A percentile compares a stretch with the other conserved stretches of the same genome.
phyloP scores from a whole-genome alignment of 331 rosid genomes.

The Pyrus hybrid region DNA sequence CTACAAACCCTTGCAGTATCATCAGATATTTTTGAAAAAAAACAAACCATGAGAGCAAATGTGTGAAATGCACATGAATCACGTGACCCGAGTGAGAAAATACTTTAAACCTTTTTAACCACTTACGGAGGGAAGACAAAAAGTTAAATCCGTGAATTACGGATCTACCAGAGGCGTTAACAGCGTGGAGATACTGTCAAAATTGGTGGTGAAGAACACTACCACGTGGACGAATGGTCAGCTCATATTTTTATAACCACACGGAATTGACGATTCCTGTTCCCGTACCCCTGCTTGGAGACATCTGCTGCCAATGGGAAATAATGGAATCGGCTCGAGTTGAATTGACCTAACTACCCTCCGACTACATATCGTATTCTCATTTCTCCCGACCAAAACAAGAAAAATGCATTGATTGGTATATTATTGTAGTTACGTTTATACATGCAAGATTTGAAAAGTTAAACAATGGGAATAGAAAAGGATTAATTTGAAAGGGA shows the following conservation, averaged over 20 bases:
- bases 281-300: conserved; percentile 19
- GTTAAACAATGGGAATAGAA: neutral
- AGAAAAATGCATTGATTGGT: neutral
- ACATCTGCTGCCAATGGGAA: conserved; percentile 18
- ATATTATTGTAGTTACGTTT: neutral
- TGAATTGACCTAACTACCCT: neutral
- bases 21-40: too few relatives aligned
- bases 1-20: too few relatives aligned
- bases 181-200: neutral
- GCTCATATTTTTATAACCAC: conserved; percentile 1
- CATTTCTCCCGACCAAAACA: neutral
- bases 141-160: conserved; percentile 9
- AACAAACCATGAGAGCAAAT: neutral
- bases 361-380: neutral
- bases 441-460: neutral
- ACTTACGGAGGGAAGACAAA: neutral
- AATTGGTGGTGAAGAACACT: conserved; percentile 10
- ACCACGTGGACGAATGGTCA: conserved; percentile 30
- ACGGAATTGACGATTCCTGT: neutral
- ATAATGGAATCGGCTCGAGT: neutral
- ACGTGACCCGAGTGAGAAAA: neutral
- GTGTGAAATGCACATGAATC: neutral
- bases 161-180: conserved; percentile 2
- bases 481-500: too few relatives aligned
- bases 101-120: neutral